Conservation (phyloP, 805 yeast genomes). For the Cyberlindnera amylophila region DNA sequence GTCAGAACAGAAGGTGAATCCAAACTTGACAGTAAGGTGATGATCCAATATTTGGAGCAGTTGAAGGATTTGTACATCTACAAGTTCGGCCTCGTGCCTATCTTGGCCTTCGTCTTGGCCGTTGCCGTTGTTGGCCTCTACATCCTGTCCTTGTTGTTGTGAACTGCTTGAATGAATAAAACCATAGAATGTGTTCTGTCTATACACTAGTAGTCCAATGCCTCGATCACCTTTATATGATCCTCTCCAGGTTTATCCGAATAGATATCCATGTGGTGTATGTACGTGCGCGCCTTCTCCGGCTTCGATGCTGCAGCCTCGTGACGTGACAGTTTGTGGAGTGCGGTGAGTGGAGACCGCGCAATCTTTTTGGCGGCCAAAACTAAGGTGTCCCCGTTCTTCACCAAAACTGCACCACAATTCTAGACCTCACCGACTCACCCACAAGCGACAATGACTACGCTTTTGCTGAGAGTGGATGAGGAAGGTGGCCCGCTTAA, state of each 20-base stretch:
- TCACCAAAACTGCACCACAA: too few relatives aligned
- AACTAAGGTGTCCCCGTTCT: too few relatives aligned
- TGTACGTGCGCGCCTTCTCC: too few relatives aligned
- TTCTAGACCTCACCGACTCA: too few relatives aligned
- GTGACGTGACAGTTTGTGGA: too few relatives aligned
- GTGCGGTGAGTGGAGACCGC: too few relatives aligned
- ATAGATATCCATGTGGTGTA: too few relatives aligned
- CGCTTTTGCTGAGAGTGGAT: constrained; percentile 32
- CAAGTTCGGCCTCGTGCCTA: constrained; percentile 40
- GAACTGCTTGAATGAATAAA: constrained; percentile 3
- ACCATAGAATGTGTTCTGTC: not conserved
- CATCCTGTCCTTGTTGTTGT: constrained; percentile 23
- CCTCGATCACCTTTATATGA: too few relatives aligned
- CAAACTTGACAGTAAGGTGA: constrained; percentile 45
- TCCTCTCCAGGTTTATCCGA: too few relatives aligned
- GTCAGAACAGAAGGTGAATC: constrained; percentile 54
- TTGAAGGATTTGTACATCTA: constrained; percentile 42
- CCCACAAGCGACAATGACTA: constrained; percentile 24
- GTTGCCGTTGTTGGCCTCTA: constrained; percentile 30
- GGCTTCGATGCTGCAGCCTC: not conserved
- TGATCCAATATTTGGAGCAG: constrained; percentile 44
- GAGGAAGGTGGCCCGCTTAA: constrained; percentile 35
- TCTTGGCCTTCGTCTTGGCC: constrained; percentile 31
- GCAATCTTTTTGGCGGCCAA: too few relatives aligned
- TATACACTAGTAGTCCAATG: too few relatives aligned